Base-by-base conservation (phyloP, 352 stramenopile genomes). In the Phytophthora pinifolia region DNA sequence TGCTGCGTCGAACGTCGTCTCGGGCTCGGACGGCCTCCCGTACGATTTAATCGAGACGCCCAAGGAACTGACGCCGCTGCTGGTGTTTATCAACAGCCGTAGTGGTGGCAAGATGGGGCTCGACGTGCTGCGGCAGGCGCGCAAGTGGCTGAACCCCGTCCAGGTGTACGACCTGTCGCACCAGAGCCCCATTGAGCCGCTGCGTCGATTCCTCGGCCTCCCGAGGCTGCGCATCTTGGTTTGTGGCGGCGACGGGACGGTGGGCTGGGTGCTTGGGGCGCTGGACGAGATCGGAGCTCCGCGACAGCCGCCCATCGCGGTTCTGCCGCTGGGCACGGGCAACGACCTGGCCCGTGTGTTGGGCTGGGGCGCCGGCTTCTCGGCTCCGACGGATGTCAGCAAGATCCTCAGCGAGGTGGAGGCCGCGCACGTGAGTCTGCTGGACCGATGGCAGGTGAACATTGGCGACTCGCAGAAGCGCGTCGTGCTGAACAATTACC, bases 41-140 rank as follows among this genome's bases (percentile, higher is more conserved):
- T 91, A 86, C 34, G 67, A 88, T 17, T 74, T 92, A 17, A 29
- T 85, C 1, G 63, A 70, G 37, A 69, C 70, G 1, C 61, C 78
- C 3, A 70, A 72, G 20, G 72, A 78, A 22, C 71, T 60, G 1
- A 86, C 78, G 1, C 81, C 81, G 18, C 66, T 92, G 1, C 61
- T 92, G 22, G 92, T 98, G 9, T 98, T 98, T 70, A 97, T 99
- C 41, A 99, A 98, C 67, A 97, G 89, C 47, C 83, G 89, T 9
- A 98, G 89, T 30, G 96, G 96, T 4, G 86, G 91, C 6, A 89
- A 98, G 49, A 89, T 98, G 72, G 96, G 96, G 1, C 72, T 96
- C 9, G 74, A 98, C 31, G 73, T 99, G 15, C 83, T 98, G 30
- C 83, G 86, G 6, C 92, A 98, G 70, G 81, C 98, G 48, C 81